Evolutionary conservation across 441 rosid genomes (phyloP), one percentile per base, ranked within the genome.

Genomic region (Lepidium campestre): DNA sequence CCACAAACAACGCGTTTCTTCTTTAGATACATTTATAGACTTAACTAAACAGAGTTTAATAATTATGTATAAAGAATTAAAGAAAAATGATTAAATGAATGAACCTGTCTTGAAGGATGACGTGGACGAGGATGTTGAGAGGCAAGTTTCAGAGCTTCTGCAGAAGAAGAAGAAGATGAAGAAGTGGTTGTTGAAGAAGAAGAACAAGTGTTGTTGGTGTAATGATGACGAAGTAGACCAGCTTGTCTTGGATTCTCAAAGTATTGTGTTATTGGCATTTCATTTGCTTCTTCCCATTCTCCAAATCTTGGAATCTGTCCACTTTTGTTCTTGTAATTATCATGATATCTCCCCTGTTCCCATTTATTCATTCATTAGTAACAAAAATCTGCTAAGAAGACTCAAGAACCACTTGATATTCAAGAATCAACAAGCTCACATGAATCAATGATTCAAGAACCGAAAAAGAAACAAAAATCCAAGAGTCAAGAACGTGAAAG

Each of bases 191-290:
- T 36, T 19, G 77, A 52, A 27, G 67, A 37, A 29, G 65, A 41
- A 64, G 76, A 65, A 31, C 67, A 37, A 65, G 53, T 57, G 50
- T 55, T 64, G 17, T 39, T 58, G 11, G 20, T 57, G 20, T 36
- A 19, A n/a, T 83, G 82, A 72, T 70, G 80, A 49, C 85, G 83
- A 27, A 81, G 59, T 50, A 86, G 73, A 48, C 92, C 92, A 57
- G 92, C 88, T 67, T 86, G 86, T 68, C 90, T 78, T 63, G 93
- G 87, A 36, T 75, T 69, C 76, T 87, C 93, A 6, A 87, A 85
- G 68, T 87, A 87, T 73, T 85, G 93, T 61, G 93, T 87, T 57
- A 87, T 87, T 47, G 93, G 93, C 73, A 83, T 65, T 10, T 87
- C 83, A 52, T 87, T 82, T 39, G 90, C 80, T 27, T 80, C 68